Base-by-base conservation (phyloP, 164 flowering plant genomes). In the Stephania japonica region DNA sequence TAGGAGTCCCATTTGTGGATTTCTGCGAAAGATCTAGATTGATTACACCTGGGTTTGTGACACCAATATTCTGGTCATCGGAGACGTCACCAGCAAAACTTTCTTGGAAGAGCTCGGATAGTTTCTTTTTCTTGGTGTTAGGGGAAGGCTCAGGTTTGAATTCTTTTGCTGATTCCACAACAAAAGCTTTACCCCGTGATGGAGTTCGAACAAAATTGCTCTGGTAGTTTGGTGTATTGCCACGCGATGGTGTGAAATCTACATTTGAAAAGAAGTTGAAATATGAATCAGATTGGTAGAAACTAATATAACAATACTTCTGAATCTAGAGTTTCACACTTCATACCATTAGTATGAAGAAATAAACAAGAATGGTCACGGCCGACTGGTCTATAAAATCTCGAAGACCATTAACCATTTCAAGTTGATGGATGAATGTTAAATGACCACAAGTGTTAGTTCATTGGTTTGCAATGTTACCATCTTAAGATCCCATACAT, bases 181-280 rank as follows among this genome's bases (percentile, higher is more conserved):
- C 42, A 25, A 42, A 61, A 19, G 76, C n/a, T 70, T 76, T 82
- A 78, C 62, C 79, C 26, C 61, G 77, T 70, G 32, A 84, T 71
- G 88, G 84, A 44, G 82, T 72, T 72, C 77, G 84, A 14, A 42
- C 21, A 23, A 74, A 71, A 61, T 71, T 74, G 64, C 75, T 82
- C 73, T 71, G 85, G 70, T 83, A 84, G 42, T 80, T 81, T 4
- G 92, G 91, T 65, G 92, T 82, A 83, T 65, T 89, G 62, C 97
- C 89, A 42, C 91, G 81, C 44, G 98, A 91, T 42, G 95, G 92
- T 11, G 92, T 88, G 70, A 88, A 88, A 75, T 93, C 98, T 93
- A 91, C 84, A 85, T 62, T 42, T 21, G 62, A 49, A 42, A 44
- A 62, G 59, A 74, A 47, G 21, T 10, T 2, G 44, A 53, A 50